Percentiles rank a stretch among this genome's conserved stretches.
These are phyloP conservation scores for Moricandia moricandioides DNA, from an alignment of 345 rosid genomes.

Conservation along the genomic window DNA sequence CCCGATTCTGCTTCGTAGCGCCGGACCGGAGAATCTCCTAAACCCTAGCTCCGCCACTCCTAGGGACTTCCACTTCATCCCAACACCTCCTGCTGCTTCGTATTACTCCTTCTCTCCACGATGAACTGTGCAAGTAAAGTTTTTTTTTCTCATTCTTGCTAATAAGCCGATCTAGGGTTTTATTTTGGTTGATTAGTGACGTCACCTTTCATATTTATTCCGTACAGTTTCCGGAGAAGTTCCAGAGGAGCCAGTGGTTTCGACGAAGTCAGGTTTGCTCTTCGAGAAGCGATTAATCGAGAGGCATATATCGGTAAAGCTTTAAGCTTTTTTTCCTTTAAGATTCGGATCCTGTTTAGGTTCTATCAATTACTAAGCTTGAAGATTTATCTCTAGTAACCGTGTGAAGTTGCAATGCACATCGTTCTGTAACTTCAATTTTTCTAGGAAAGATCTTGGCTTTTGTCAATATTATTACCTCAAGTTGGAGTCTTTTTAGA, in stretches of 20 bases:
- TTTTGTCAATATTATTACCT: neutral
- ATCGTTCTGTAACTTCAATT: neutral
- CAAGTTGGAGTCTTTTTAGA: neutral
- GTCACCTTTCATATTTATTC: conserved; percentile 10
- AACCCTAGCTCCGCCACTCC: conserved; percentile 34
- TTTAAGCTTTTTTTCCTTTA: neutral
- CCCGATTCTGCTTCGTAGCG: conserved; percentile 15
- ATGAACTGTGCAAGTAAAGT: conserved; percentile 84
- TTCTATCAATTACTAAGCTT: neutral
- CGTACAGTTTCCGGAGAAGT: conserved; percentile 86
- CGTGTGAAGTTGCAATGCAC: too few species aligned
- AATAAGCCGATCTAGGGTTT: neutral
- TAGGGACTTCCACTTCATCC: neutral
- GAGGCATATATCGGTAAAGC: conserved; percentile 64
- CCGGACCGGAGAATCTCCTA: conserved; percentile 26
- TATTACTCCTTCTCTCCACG: conserved; percentile 8
- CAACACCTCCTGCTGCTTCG: neutral
- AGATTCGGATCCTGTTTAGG: neutral
- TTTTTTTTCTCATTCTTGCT: neutral
- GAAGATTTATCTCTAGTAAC: conserved; percentile 2
- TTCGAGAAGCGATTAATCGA: conserved; percentile 91
- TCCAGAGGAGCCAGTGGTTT: conserved; percentile 88
- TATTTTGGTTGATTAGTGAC: neutral
- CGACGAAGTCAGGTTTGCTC: conserved; percentile 74
- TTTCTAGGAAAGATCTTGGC: neutral